Conservation (phyloP, 2,329 filamentous ascomycete species). For the Aspergillus ibericus region DNA sequence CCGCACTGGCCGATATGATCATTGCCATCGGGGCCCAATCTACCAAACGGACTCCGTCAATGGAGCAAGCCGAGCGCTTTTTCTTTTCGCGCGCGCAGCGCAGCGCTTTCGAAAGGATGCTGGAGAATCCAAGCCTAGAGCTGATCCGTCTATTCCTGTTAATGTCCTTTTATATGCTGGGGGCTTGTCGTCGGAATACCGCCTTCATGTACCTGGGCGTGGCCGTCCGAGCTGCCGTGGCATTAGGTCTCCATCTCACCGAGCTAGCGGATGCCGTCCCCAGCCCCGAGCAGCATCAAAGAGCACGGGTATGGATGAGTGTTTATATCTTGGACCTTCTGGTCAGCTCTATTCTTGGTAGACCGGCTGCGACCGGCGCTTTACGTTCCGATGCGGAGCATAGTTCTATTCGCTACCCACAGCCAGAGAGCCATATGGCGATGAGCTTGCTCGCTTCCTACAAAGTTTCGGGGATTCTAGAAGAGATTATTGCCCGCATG, state of each 20-base stretch:
- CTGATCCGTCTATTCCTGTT: slow-evolving; percentile 55
- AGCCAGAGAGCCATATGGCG: slow-evolving; percentile 23
- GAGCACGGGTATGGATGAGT: slow-evolving; percentile 49
- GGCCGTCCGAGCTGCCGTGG: slow-evolving; percentile 58
- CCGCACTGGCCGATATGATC: slow-evolving; percentile 45
- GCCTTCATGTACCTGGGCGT: slow-evolving; percentile 66
- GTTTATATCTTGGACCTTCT: slow-evolving; percentile 51
- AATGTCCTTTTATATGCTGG: slow-evolving; percentile 62
- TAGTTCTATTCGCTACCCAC: slow-evolving; percentile 20
- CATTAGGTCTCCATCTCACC: slow-evolving; percentile 57
- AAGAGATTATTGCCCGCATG: slow-evolving; percentile 45
- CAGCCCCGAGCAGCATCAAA: slow-evolving; percentile 17
- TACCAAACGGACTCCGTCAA: slow-evolving; percentile 30
- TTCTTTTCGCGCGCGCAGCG: slow-evolving; percentile 53
- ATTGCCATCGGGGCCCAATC: slow-evolving; percentile 57
- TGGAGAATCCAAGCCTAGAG: slow-evolving; percentile 56
- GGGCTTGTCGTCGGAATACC: slow-evolving; percentile 58
- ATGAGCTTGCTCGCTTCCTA: slow-evolving; percentile 45
- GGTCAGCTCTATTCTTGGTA: slow-evolving; percentile 51
- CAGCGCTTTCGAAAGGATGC: slow-evolving; percentile 51
- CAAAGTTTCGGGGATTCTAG: slow-evolving; percentile 46
- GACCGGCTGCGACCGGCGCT: slow-evolving; percentile 38
- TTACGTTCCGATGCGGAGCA: slow-evolving; percentile 26
- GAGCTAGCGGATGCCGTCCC: slow-evolving; percentile 11
- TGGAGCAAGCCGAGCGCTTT: slow-evolving; percentile 33